phyloP scores from a whole-genome alignment of 129 eudicot genomes.

The Solidago caesia region DNA sequence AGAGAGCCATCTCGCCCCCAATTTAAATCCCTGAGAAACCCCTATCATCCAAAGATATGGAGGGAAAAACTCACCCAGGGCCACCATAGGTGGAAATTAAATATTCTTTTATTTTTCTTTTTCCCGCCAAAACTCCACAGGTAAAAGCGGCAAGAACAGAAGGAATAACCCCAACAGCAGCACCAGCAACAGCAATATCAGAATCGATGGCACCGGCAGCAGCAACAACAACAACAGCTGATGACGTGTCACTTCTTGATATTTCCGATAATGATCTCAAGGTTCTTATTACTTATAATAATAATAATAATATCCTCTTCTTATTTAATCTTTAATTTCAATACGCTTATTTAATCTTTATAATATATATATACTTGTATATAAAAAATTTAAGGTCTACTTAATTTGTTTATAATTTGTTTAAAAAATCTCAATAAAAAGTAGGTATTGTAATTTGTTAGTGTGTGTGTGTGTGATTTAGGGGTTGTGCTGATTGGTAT shows the following conservation, averaged over 20 bases:
- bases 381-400: neutral
- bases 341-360: neutral
- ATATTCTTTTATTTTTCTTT: neutral
- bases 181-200: neutral
- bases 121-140: conserved; percentile 31
- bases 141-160: neutral
- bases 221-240: neutral
- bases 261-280: conserved; percentile 50
- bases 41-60: too few relatives aligned
- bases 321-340: neutral
- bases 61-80: too few relatives aligned
- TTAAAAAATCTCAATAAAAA: neutral
- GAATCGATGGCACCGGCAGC: conserved; percentile 30
- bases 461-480: too few relatives aligned
- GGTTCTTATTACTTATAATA: conserved; percentile 31
- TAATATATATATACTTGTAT: neutral
- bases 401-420: too few relatives aligned
- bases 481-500: too few relatives aligned
- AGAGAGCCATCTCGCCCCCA: too few relatives aligned
- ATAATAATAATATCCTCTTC: neutral
- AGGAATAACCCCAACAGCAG: conserved; percentile 28
- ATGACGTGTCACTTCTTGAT: conserved; percentile 27
- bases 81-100: too few relatives aligned
- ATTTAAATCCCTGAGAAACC: too few relatives aligned
- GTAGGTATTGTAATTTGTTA: too few relatives aligned